Conservation (phyloP, 2,329 filamentous ascomycete species). For the Ophiostoma australiae region DNA sequence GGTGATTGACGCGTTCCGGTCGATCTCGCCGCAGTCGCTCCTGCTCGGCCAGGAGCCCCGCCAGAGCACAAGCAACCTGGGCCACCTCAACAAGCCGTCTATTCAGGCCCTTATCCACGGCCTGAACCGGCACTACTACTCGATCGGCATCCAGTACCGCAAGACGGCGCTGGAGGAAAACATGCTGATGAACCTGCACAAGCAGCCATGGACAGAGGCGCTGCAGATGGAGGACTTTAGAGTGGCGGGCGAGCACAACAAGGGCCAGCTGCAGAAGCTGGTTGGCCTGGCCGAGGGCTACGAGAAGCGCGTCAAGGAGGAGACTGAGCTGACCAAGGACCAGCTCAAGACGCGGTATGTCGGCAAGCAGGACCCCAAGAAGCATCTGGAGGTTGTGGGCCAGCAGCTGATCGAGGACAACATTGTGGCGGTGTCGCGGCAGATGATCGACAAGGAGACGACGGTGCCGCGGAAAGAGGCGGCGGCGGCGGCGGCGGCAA, state of each 20-base stretch:
- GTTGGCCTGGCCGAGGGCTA: conserved; percentile 91
- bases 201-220: conserved; percentile 98
- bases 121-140: conserved; percentile 98
- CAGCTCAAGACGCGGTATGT: conserved; percentile 98
- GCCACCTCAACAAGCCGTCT: conserved; percentile 98
- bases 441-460: conserved; percentile 99
- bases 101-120: conserved; percentile 98
- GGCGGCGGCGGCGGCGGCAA: conserved; percentile 39
- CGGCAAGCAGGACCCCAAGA: conserved; percentile 98
- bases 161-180: conserved; percentile 98
- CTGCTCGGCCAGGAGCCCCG: conserved; percentile 98
- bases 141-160: conserved; percentile 95
- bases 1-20: conserved; percentile 96
- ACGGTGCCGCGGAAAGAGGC: conserved; percentile 73
- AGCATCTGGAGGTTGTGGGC: conserved; percentile 94
- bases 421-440: conserved; percentile 93
- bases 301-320: conserved; percentile 97
- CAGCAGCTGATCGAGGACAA: conserved; percentile 98
- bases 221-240: conserved; percentile 95
- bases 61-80: conserved; percentile 95
- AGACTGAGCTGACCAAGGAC: conserved; percentile 93
- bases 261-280: conserved; percentile 80
- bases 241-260: conserved; percentile 75
- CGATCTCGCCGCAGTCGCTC: conserved; percentile 95
- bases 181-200: conserved; percentile 99